A percentile compares a stretch with the other conserved stretches of the same genome.
These are phyloP conservation scores for Boletus tylopilopsis DNA, from an alignment of 768 basidiomycete genomes.

Conservation along the genomic window DNA sequence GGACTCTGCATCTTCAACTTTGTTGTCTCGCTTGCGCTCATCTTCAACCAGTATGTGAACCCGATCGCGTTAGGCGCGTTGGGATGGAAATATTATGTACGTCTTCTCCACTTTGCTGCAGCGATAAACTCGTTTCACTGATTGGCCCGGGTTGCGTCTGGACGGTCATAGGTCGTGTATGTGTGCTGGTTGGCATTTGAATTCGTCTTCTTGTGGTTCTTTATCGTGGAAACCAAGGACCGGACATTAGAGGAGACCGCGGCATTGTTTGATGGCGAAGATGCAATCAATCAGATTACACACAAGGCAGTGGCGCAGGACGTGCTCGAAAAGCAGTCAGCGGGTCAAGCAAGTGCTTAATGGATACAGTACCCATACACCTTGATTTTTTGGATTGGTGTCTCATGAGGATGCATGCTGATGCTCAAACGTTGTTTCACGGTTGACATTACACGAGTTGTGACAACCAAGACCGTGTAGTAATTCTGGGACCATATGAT, in stretches of 20 bases:
- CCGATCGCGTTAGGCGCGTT: conserved; percentile 61
- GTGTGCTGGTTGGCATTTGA: conserved; percentile 19
- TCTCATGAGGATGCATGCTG: no score
- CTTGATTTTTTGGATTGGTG: no score
- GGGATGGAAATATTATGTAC: conserved; percentile 47
- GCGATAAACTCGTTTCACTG: background rate
- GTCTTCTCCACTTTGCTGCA: background rate
- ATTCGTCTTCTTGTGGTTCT: conserved; percentile 12
- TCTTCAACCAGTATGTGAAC: conserved; percentile 80
- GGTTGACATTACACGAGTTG: no score
- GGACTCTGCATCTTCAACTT: conserved; percentile 77
- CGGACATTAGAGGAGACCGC: conserved; percentile 72
- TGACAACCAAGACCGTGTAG: no score
- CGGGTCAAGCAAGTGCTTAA: background rate
- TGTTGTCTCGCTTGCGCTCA: conserved; percentile 57
- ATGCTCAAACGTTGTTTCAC: no score
- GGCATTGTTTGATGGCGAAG: conserved; percentile 63
- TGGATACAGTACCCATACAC: no score
- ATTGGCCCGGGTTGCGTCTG: background rate
- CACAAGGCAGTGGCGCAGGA: conserved; percentile 8
- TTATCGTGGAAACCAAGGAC: conserved; percentile 21
- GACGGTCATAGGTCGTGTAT: conserved; percentile 13
- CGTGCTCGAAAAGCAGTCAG: conserved; percentile 2
- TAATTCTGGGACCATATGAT: no score
- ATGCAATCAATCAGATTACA: conserved; percentile 17